A percentile compares a stretch with the other conserved stretches of the same genome.
phyloP scores from a whole-genome alignment of 2,329 filamentous ascomycete species.

The Fusarium pseudonygamai region DNA sequence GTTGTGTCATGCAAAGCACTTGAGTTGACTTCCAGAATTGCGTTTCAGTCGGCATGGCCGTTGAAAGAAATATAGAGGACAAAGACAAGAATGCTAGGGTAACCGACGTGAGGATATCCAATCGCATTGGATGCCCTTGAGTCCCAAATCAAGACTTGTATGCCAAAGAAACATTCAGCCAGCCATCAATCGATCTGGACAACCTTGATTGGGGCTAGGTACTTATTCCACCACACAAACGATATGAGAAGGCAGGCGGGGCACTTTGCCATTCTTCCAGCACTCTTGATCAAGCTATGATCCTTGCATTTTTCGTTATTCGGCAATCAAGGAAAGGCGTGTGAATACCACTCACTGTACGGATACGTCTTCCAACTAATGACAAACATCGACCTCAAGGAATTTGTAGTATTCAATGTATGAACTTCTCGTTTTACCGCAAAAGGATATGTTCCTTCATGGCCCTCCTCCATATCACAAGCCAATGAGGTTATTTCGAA shows the following conservation, averaged over 20 bases:
- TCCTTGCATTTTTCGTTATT: conserved; percentile 19
- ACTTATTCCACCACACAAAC: conserved; percentile 26
- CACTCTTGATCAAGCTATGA: conserved; percentile 4
- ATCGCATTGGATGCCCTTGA: not conserved
- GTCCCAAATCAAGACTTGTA: not conserved
- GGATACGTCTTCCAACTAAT: not conserved
- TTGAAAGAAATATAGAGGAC: not conserved
- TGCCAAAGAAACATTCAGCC: conserved; percentile 8
- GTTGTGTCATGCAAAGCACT: conserved; percentile 23
- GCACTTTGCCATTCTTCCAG: conserved; percentile 15
- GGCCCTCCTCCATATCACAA: not conserved
- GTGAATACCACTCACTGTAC: not conserved
- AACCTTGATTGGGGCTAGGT: not conserved
- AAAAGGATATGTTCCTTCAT: not conserved
- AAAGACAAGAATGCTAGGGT: not conserved
- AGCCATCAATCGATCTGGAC: conserved; percentile 13
- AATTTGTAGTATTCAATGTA: not conserved
- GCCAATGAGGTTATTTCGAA: not conserved
- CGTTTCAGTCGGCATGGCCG: not conserved
- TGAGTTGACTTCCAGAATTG: conserved; percentile 4
- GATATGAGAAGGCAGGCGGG: conserved; percentile 11
- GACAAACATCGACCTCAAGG: not conserved
- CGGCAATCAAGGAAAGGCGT: conserved; percentile 13
- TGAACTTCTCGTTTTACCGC: not conserved
- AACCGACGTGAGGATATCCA: not conserved